These are phyloP conservation scores for Aspergillus novoparasiticus DNA, from an alignment of 2,329 filamentous ascomycete species.

Conservation along the genomic window DNA sequence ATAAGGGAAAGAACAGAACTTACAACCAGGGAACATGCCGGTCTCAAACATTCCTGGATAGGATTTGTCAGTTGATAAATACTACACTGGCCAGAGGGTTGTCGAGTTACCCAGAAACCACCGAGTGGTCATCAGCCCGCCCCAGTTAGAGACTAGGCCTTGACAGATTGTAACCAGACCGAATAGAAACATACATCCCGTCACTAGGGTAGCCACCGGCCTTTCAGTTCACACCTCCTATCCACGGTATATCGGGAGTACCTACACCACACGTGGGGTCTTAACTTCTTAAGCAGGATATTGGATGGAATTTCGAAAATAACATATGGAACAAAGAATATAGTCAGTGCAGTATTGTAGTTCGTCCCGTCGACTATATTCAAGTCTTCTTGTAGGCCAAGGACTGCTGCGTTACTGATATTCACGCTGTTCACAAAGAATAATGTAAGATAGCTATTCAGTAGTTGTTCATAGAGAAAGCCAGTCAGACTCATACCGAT, in stretches of 20 bases:
- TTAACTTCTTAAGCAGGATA: slow-evolving; percentile 68
- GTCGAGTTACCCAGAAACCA: slow-evolving; percentile 70
- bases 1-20: slow-evolving; percentile 18
- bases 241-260: slow-evolving; percentile 9
- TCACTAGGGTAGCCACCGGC: slow-evolving; percentile 47
- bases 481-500: slow-evolving; percentile 39
- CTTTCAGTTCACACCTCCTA: background rate
- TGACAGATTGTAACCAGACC: slow-evolving; percentile 74
- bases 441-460: background rate
- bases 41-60: slow-evolving; percentile 62
- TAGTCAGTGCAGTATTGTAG: slow-evolving; percentile 76
- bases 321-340: slow-evolving; percentile 81
- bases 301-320: slow-evolving; percentile 68
- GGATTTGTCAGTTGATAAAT: slow-evolving; percentile 1
- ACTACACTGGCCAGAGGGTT: background rate
- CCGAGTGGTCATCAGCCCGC: slow-evolving; percentile 73
- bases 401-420: slow-evolving; percentile 75
- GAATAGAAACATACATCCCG: slow-evolving; percentile 82
- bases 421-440: slow-evolving; percentile 60
- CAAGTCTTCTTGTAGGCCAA: slow-evolving; percentile 66
- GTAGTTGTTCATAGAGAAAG: background rate
- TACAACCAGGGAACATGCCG: slow-evolving; percentile 70
- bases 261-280: slow-evolving; percentile 67
- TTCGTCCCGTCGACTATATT: slow-evolving; percentile 54
- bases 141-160: slow-evolving; percentile 76